Base-by-base conservation (phyloP, 257 asterid genomes). In the Capsicum baccatum region DNA sequence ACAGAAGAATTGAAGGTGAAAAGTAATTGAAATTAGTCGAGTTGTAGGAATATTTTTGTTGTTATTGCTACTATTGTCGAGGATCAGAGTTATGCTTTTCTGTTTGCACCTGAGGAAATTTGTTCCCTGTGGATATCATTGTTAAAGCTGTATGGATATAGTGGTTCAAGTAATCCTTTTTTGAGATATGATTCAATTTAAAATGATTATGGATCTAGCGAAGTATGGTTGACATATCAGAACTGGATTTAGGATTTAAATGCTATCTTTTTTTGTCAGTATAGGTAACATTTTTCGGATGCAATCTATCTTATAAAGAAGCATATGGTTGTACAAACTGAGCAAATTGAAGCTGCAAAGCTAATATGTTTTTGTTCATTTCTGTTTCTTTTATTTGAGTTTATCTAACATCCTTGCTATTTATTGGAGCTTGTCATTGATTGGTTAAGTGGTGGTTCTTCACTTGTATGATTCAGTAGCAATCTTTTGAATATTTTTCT, bases 1-100 rank as follows among this genome's bases (percentile, higher is more conserved):
- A 78, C 86, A 87, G 86, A 67, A 90, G 79, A 83, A 79, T 17
- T 10, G 91, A 85, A 84, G 81, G 79, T 3, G 68, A 69, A 6
- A 42, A 71, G 63, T 79, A 85, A 58, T 67, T 83, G 62, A 54
- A 54, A 54, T 52, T 63, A 8, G 26, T 42, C 26, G 19, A 50
- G 16, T 26, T 3, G 1, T 68, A 68, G 9, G 26, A 68, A 69
- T 1, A 39, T 76, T 3, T 4, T 74, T 50, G 60, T 11, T 74
- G 80, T 3, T 76, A 48, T 54, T 76, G 81, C 81, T 74, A 3
- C 15, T 14, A 15, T 14, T 54, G 50, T 56, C 26, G 64, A 54
- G 81, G 64, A 26, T 54, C 6, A 76, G 15, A 13, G 63, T 76
- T 21, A 26, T 37, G 50, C 13, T 15, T 39, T 15, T 39, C n/a